Percentiles rank a stretch among this genome's conserved stretches.
phyloP scores from a whole-genome alignment of 139 green algal genomes.

The Chlorella ohadii region DNA sequence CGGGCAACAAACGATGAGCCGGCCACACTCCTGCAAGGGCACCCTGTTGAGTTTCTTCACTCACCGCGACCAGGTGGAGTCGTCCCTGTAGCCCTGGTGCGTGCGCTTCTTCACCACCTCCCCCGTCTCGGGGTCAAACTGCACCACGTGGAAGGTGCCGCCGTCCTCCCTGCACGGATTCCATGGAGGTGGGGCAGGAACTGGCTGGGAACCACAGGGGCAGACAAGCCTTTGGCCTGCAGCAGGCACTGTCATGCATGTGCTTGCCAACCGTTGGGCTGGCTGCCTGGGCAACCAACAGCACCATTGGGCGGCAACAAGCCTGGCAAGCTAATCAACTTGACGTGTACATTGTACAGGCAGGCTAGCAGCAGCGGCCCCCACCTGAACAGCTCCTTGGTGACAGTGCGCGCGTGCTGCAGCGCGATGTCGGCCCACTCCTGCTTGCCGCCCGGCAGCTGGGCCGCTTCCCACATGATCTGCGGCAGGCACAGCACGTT shows the following conservation, averaged over 20 bases:
- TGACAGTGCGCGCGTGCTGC: not conserved
- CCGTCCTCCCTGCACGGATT: not conserved
- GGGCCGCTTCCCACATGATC: not conserved
- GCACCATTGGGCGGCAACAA: too few species aligned
- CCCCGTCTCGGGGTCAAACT: not conserved
- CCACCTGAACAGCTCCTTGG: not conserved
- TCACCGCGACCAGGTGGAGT: not conserved
- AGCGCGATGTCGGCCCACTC: slow-evolving; percentile 5
- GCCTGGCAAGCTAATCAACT: too few species aligned
- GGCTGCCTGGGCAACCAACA: too few species aligned
- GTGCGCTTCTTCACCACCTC: not conserved
- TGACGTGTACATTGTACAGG: too few species aligned
- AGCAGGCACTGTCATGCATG: too few species aligned
- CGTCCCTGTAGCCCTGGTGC: not conserved
- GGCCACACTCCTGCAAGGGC: not conserved
- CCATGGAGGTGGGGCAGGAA: not conserved
- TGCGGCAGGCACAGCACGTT: not conserved
- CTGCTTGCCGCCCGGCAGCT: slow-evolving; percentile 1
- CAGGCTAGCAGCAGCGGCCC: not conserved
- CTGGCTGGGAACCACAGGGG: not conserved
- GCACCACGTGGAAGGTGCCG: not conserved
- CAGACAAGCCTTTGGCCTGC: too few species aligned
- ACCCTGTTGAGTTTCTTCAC: not conserved
- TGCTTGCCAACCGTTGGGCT: too few species aligned
- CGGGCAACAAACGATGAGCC: not conserved